Evolutionary conservation across 23 red algal genomes (phyloP), one percentile per base, ranked within the genome.

Genomic region (Chondrus crispus): DNA sequence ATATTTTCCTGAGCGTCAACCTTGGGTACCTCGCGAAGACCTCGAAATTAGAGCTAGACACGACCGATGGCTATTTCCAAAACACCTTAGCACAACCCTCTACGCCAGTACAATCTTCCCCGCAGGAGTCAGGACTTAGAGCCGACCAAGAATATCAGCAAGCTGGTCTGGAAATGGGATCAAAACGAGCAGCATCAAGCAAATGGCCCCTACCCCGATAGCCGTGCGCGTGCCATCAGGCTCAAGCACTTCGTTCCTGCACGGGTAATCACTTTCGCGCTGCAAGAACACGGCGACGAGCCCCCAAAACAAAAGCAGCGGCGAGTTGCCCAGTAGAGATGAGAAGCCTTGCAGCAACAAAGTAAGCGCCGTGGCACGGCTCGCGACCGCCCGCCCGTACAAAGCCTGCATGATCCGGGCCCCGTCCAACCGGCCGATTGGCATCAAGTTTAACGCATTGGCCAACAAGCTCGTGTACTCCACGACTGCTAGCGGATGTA

Each of bases 361-460:
- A 37, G 97, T 92, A 18, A 95, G 26, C n/a, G 90, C 89, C 42
- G 84, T 90, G 50, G 91, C 89, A 11, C 89, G 70, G 19, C 91
- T 87, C 20, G 97, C 94, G 14, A 82, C 86, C 6, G 53, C 80
- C 18, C 97, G 94, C 3, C 97, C 97, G 41, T 92, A 94, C 11
- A 94, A 69, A 36, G 91, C 87, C 48, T 96, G 97, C 14, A 96
- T 57, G 43, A 99, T 95, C 26, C 97, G 97, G 32, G 94, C 97
- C 58, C 97, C 97, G 63, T 99, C 97, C 44, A 95, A 73, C 45
- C 93, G 74, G 52, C 97, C 97, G 55, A 99, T 91, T 57, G 97
- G 97, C 66, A 99, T 71, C 66, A 99, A 57, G 30, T 99, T 95
- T 33, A 99, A 82, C 26, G 97, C 97, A 80, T 99, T 95, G 82